A percentile compares a stretch with the other conserved stretches of the same genome.
These are phyloP conservation scores for Naganishia vaughanmartiniae DNA, from an alignment of 768 basidiomycete genomes.

Conservation along the genomic window DNA sequence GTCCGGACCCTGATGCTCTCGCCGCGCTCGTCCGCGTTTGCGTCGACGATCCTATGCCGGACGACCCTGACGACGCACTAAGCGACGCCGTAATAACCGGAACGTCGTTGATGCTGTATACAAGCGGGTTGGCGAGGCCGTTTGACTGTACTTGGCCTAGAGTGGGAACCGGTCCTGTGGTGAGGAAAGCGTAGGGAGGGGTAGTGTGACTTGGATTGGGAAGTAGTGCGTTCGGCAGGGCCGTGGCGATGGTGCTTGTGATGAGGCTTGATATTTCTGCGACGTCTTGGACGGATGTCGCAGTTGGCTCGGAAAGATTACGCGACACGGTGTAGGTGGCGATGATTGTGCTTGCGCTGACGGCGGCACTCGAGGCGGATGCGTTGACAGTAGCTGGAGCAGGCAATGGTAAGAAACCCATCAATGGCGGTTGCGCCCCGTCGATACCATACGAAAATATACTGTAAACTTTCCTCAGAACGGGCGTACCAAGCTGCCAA, in stretches of 20 bases:
- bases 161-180: conserved; percentile 6
- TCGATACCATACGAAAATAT: conserved; percentile 49
- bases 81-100: conserved; percentile 18
- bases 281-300: conserved; percentile 23
- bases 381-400: background rate
- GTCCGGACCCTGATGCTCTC: background rate
- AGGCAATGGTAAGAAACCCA: conserved; percentile 46
- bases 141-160: conserved; percentile 20
- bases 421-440: conserved; percentile 42
- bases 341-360: conserved; percentile 21
- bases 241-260: conserved; percentile 27
- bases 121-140: conserved; percentile 30
- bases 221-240: conserved; percentile 32
- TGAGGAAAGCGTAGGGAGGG: conserved; percentile 29
- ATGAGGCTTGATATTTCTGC: conserved; percentile 20
- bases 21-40: background rate
- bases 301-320: conserved; percentile 17
- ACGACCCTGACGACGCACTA: background rate
- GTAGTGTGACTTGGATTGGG: conserved; percentile 31
- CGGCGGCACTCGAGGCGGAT: conserved; percentile 5
- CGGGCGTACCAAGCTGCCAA: conserved; percentile 50
- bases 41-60: background rate
- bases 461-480: conserved; percentile 44
- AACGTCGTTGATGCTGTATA: conserved; percentile 13
- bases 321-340: background rate